Base-by-base conservation (phyloP, 805 yeast genomes). In the Brettanomyces custersianus region DNA sequence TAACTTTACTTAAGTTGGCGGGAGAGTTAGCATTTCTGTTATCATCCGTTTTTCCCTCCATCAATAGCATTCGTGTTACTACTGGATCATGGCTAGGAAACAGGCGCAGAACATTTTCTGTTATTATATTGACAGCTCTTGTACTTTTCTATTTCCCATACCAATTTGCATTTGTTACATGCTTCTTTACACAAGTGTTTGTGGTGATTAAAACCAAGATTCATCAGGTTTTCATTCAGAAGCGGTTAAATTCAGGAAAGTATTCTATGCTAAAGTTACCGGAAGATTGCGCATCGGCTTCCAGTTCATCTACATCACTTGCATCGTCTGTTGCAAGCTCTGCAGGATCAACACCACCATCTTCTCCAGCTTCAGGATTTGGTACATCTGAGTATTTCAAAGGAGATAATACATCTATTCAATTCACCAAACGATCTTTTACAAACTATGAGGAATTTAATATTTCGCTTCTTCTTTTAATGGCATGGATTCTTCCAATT, bases 401-500 rank as follows among this genome's bases (percentile, higher is more conserved):
- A n/a, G n/a, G n/a, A n/a, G n/a, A n/a, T n/a, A n/a, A n/a, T n/a
- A n/a, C n/a, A n/a, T n/a, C n/a, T n/a, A n/a, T n/a, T n/a, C n/a
- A n/a, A n/a, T n/a, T n/a, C n/a, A n/a, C n/a, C n/a, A n/a, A n/a
- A n/a, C n/a, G n/a, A 20, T 15, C 25, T n/a, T 31, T 40, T 28
- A 49, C 46, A 20, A 67, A 63, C 45, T 57, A 70, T 39, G 59
- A 62, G 43, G 80, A 82, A 46, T 84, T 70, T 54, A 75, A 79
- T 42, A 40, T 74, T n/a, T 68, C 88, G 1, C 41, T 84, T 2
- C 53, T 82, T 20, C 57, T 84, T 50, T 47, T 86, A 37, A 72
- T 86, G 80, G 41, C 83, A 8, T 81, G 94, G 81, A 66, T 84
- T 8, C 57, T 84, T 4, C 94, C 95, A 0, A 74, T 86, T 16